Evolutionary conservation across 371 early-diverging fungal genomes (phyloP).

Genomic region (Umbelopsis sp.): DNA sequence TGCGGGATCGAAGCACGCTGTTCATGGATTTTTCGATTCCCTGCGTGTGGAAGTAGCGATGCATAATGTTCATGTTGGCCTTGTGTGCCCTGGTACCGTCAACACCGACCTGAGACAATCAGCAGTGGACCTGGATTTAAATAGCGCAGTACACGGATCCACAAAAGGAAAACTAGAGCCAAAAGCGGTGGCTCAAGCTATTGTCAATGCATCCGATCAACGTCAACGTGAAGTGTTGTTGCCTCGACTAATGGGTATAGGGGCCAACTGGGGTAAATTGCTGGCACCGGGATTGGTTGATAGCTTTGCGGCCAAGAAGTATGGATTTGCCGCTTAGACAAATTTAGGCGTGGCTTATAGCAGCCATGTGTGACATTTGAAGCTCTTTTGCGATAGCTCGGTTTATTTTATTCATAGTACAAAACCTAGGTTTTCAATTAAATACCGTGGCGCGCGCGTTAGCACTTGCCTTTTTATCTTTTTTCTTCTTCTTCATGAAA

Average conservation of each 20-base stretch:
- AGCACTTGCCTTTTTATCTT: background rate
- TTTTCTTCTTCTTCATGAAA: background rate
- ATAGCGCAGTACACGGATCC: constrained; percentile 51
- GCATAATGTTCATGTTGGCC: constrained; percentile 63
- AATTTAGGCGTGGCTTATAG: background rate
- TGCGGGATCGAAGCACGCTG: constrained; percentile 81
- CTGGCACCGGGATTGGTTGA: constrained; percentile 69
- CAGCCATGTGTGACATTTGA: background rate
- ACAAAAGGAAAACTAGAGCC: constrained; percentile 67
- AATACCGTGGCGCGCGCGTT: too few relatives aligned
- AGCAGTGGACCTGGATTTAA: constrained; percentile 62
- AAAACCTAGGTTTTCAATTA: background rate
- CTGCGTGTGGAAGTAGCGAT: constrained; percentile 75
- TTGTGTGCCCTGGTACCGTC: constrained; percentile 81
- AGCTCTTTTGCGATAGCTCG: background rate
- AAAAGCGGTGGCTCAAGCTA: constrained; percentile 58
- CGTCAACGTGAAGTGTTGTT: constrained; percentile 63
- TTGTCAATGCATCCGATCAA: constrained; percentile 65
- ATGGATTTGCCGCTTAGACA: constrained; percentile 38
- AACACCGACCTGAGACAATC: constrained; percentile 72
- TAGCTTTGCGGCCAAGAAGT: constrained; percentile 68
- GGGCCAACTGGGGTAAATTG: constrained; percentile 54
- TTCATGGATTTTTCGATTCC: constrained; percentile 86
- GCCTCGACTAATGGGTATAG: constrained; percentile 63
- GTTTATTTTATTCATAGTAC: background rate